Percentiles rank a stretch among this genome's conserved stretches.
Conservation (phyloP, 2,329 filamentous ascomycete genomes). For the Neopestalotiopsis rosae region DNA sequence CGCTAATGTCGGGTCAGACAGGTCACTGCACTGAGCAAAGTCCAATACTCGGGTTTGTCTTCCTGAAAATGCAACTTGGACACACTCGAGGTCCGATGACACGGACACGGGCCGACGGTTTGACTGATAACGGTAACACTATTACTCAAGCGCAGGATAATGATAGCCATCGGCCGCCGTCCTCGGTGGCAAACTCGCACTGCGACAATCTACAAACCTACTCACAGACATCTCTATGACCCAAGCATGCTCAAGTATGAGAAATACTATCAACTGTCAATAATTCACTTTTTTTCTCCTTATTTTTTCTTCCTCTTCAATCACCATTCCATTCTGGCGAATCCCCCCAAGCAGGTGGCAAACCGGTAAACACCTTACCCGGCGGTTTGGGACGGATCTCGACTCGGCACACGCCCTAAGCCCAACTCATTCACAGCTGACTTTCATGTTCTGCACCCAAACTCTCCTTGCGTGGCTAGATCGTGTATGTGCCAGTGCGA, state of each 20-base stretch:
- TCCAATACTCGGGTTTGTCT: not conserved
- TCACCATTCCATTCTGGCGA: no score
- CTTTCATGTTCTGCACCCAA: not conserved
- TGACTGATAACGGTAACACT: conserved; percentile 2
- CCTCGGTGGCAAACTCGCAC: not conserved
- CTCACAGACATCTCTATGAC: not conserved
- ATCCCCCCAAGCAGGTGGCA: not conserved
- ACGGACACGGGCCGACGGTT: not conserved
- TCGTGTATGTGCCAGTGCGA: not conserved
- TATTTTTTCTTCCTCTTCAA: no score
- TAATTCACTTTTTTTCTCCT: not conserved
- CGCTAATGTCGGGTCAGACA: not conserved
- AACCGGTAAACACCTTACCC: not conserved
- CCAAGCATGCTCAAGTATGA: not conserved
- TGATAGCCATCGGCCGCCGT: not conserved
- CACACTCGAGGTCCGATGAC: not conserved
- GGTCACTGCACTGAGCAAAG: not conserved
- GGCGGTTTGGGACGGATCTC: not conserved
- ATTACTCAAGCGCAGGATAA: conserved; percentile 3
- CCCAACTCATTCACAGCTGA: not conserved
- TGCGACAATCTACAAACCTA: not conserved
- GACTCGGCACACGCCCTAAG: not conserved
- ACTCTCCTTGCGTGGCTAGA: not conserved
- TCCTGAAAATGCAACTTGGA: not conserved
- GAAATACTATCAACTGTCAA: not conserved